Percentiles rank a stretch among this genome's conserved stretches.
These are phyloP conservation scores for Leucosporidium creatinivorum DNA, from an alignment of 768 basidiomycete species.

Conservation along the genomic window DNA sequence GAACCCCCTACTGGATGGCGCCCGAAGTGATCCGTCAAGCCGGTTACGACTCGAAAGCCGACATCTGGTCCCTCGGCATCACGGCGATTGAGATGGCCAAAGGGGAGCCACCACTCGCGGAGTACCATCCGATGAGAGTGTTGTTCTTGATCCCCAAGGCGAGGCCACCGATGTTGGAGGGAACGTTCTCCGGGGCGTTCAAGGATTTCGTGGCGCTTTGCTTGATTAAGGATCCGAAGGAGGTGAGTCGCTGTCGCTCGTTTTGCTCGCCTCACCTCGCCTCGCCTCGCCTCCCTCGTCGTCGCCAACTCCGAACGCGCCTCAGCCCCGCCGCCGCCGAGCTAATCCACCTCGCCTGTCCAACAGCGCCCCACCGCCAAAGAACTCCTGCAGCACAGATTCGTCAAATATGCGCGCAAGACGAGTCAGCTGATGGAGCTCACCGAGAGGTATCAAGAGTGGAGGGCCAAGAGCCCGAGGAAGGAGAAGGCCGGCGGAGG, in stretches of 20 bases:
- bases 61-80: constrained; percentile 97
- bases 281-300: no score
- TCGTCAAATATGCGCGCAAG: constrained; percentile 75
- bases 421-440: constrained; percentile 78
- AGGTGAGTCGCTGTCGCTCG: constrained; percentile 50
- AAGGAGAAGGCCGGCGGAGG: constrained; percentile 41
- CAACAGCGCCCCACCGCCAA: constrained; percentile 76
- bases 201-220: constrained; percentile 88
- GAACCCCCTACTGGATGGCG: constrained; percentile 97
- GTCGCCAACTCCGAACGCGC: no score
- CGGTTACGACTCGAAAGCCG: constrained; percentile 90
- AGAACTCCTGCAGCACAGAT: constrained; percentile 87
- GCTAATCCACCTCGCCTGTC: no score
- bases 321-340: no score
- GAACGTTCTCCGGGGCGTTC: constrained; percentile 72
- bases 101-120: constrained; percentile 90
- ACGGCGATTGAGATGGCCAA: constrained; percentile 91
- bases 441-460: constrained; percentile 78
- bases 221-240: constrained; percentile 80
- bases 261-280: background rate
- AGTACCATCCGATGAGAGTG: constrained; percentile 98
- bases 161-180: constrained; percentile 82
- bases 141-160: constrained; percentile 97
- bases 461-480: constrained; percentile 51
- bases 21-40: constrained; percentile 97